Base-by-base conservation (phyloP, 1,139 yeast species). In the Candida labiduridarum region DNA sequence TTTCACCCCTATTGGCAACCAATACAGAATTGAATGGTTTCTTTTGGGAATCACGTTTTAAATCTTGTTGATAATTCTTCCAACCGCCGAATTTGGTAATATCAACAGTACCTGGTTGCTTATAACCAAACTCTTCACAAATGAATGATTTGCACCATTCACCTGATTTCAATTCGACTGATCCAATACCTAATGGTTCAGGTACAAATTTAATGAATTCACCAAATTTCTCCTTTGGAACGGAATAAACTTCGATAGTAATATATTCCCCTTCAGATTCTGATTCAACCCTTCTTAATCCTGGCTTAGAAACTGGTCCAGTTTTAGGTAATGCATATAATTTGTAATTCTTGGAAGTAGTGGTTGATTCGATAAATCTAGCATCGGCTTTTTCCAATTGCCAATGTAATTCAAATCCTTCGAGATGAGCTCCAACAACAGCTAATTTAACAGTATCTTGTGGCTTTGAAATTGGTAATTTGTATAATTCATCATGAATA, bases 1-100 rank as follows among this genome's bases (percentile, higher is more conserved):
- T 94, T 71, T 94, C 99, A 66, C 99, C 99, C 71, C 99, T 83
- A 74, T 94, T 94, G 35, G 99, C 98, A 50, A 94, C 96, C 53
- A 94, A 78, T 12, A 94, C 97, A 11, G 89, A 82, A 43, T 85
- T 78, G 69, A 92, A 92, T 0, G 94, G 96, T 66, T 80, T 83
- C 43, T 62, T 60, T 7, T 27, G 33, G 43, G 48, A 54, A 41
- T 66, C 68, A 16, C 51, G 56, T 51, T 57, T 55, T 62, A 69
- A 60, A 52, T 65, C 68, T 7, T 73, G 78, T 44, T 87, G 78
- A 69, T 88, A 90, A 8, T 78, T 74, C 65, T 85, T 84, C 94
- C 97, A 94, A 10, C 97, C 96, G 41, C 97, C 97, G 64, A 72
- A 87, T 41, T 76, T 67, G 14, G 97, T 88, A 58, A 94, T 87